Conservation (phyloP, 2,329 filamentous ascomycete species). For the Alternaria panax region DNA sequence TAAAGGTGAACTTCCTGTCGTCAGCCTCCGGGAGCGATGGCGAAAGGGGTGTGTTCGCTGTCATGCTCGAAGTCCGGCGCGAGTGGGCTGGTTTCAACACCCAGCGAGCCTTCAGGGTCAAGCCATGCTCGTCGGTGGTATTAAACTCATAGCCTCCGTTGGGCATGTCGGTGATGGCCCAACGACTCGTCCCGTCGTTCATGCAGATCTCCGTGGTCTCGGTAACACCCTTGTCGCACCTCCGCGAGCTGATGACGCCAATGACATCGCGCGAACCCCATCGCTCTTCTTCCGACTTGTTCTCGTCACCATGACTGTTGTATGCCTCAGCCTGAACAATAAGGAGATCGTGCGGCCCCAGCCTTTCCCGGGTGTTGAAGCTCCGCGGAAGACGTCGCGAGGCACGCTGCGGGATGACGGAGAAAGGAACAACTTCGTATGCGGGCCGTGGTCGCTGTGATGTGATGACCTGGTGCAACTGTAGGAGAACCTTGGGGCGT, state of each 20-base stretch:
- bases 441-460: slow-evolving; percentile 69
- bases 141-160: slow-evolving; percentile 65
- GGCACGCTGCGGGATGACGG: slow-evolving; percentile 61
- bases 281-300: slow-evolving; percentile 57
- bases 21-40: slow-evolving; percentile 24
- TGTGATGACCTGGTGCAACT: slow-evolving; percentile 71
- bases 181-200: slow-evolving; percentile 53
- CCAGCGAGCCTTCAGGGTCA: slow-evolving; percentile 71
- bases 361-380: slow-evolving; percentile 67
- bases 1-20: slow-evolving; percentile 74
- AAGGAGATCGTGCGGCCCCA: slow-evolving; percentile 74
- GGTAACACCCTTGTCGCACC: slow-evolving; percentile 62
- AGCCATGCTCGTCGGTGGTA: slow-evolving; percentile 64
- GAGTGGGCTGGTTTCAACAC: slow-evolving; percentile 58
- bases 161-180: slow-evolving; percentile 53
- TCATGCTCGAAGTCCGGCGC: slow-evolving; percentile 37
- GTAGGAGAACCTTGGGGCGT: slow-evolving; percentile 72
- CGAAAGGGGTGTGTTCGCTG: slow-evolving; percentile 27
- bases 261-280: slow-evolving; percentile 64
- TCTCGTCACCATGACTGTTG: slow-evolving; percentile 51
- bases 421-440: slow-evolving; percentile 76
- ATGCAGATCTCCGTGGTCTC: slow-evolving; percentile 74
- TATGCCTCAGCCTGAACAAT: slow-evolving; percentile 76
- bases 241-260: slow-evolving; percentile 70
- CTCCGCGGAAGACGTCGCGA: slow-evolving; percentile 65